phyloP scores from a whole-genome alignment of 2,329 filamentous ascomycete genomes.

The Zalaria obscura region DNA sequence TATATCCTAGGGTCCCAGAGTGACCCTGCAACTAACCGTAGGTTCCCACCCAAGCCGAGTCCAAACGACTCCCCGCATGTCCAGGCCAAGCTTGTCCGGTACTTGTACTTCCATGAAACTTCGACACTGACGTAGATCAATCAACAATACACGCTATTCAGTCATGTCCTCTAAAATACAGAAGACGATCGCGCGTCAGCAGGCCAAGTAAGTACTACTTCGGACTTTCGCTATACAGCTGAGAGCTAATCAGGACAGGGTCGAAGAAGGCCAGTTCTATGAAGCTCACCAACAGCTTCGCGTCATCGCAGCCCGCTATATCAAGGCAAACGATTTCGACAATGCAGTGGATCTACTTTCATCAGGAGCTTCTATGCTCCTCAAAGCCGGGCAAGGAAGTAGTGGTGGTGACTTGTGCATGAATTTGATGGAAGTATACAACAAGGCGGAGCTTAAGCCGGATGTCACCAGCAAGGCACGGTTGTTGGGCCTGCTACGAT shows the following conservation, averaged over 20 bases:
- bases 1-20: too few species aligned
- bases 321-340: slow-evolving; percentile 72
- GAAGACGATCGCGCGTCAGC: slow-evolving; percentile 60
- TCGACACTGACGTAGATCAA: background rate
- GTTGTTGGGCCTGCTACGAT: slow-evolving; percentile 61
- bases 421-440: slow-evolving; percentile 81
- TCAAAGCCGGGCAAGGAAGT: slow-evolving; percentile 85
- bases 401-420: slow-evolving; percentile 83
- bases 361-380: slow-evolving; percentile 68
- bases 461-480: slow-evolving; percentile 61
- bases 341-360: slow-evolving; percentile 79
- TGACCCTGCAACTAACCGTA: too few species aligned
- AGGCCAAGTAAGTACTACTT: slow-evolving; percentile 47
- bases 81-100: too few species aligned
- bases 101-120: too few species aligned
- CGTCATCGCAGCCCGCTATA: slow-evolving; percentile 84
- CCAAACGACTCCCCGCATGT: too few species aligned
- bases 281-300: slow-evolving; percentile 98
- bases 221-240: background rate
- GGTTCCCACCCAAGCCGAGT: too few species aligned
- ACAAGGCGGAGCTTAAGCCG: slow-evolving; percentile 66
- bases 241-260: slow-evolving; percentile 37
- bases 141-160: background rate
- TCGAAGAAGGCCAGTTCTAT: slow-evolving; percentile 85
- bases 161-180: slow-evolving; percentile 42